Base-by-base conservation (phyloP, 2,329 filamentous ascomycete species). In the Ophiocordyceps polyrhachis-furcata region DNA sequence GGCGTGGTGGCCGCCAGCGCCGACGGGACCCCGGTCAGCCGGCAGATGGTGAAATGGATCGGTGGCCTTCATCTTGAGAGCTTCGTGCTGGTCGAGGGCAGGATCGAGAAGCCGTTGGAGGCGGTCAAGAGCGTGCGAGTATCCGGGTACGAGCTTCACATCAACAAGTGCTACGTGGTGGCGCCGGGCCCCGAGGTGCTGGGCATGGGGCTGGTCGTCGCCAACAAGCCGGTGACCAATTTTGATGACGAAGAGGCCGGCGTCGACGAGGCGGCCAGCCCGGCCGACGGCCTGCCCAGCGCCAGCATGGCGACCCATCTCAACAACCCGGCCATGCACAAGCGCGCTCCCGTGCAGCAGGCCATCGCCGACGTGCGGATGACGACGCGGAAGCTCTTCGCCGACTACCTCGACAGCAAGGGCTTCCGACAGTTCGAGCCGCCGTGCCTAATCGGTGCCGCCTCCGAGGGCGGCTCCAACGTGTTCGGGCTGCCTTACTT, bases 1-100 rank as follows among this genome's bases (percentile, higher is more conserved):
- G 86, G 81, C 44, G 81, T 95, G 35, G 68, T 86, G 15, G 71
- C 43, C 23, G 79, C 74, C 42, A 77, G 73, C 56, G 76, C 74
- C 56, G 76, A 86, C 55, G 77, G 71, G 37, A 73, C 65, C 43
- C 64, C 87, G 5, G 73, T 85, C 38, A 83, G 77, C 50, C 81
- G 79, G 60, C 86, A 84, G 63, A 96, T 96, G 89, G 84, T 95
- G 59, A 96, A 96, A 67, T 96, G 83, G 76, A 78, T 82, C 43
- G 76, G 75, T 42, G 73, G 68, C 40, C 65, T 94, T 52, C 81
- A 76, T 56, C 71, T 81, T 41, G 89, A 95, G 69, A 86, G 81
- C 53, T 87, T 83, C 53, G 79, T 95, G 23, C 68, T 79, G 38
- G 79, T 95, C 48, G 83, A 93, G 56, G 91, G 82, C 51, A 67